Percentiles rank a stretch among this genome's conserved stretches.
These are phyloP conservation scores for Glycine soja DNA, from an alignment of 306 rosid genomes.

Conservation along the genomic window DNA sequence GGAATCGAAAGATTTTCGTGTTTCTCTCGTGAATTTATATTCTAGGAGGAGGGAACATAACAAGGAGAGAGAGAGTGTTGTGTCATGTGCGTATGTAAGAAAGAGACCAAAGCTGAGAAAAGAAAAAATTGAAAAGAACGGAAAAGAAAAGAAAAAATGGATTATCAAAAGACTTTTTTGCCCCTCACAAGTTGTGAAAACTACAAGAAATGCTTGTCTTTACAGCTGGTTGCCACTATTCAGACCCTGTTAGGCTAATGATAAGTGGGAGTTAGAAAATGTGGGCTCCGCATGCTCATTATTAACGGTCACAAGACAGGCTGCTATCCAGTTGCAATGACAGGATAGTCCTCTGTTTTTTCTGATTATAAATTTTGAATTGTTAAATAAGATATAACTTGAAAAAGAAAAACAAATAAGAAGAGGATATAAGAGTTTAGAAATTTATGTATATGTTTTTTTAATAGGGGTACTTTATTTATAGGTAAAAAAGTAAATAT, in stretches of 20 bases:
- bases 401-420: no score
- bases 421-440: neutral
- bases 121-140: neutral
- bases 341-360: conserved; percentile 31
- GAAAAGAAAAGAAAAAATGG: neutral
- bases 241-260: conserved; percentile 25
- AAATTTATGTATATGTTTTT: no score
- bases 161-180: neutral
- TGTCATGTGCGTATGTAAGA: neutral
- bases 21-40: conserved; percentile 36
- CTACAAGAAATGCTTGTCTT: conserved; percentile 17
- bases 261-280: conserved; percentile 14
- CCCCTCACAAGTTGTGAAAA: neutral
- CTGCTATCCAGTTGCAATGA: conserved; percentile 21
- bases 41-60: conserved; percentile 42
- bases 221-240: conserved; percentile 52
- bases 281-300: conserved; percentile 51
- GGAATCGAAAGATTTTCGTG: neutral
- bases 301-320: conserved; percentile 53
- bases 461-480: no score
- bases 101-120: neutral
- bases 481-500: no score
- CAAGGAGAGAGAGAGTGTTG: conserved; percentile 2
- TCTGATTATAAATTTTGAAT: neutral
- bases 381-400: neutral